These are phyloP conservation scores for Lasiodiplodia theobromae DNA, from an alignment of 2,329 filamentous ascomycete genomes.

Conservation along the genomic window DNA sequence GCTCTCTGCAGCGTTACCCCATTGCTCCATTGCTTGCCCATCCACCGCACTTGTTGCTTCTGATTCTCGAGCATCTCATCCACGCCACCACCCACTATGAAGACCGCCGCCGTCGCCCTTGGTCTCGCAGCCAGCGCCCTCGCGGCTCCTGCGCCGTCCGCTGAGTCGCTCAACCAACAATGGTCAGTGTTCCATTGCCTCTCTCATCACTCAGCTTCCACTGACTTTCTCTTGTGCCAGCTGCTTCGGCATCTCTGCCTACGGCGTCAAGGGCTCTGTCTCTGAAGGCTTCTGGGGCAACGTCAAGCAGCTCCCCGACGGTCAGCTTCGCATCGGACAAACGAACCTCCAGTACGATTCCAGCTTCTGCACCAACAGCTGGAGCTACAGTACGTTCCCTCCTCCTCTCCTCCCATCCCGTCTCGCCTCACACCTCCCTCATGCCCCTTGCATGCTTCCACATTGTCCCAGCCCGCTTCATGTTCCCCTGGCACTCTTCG, in stretches of 20 bases:
- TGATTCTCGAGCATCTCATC: neutral
- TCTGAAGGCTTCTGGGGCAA: slow-evolving; percentile 1
- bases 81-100: slow-evolving; percentile 14
- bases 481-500: too few relatives aligned
- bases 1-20: slow-evolving; percentile 3
- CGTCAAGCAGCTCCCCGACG: slow-evolving; percentile 13
- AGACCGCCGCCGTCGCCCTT: slow-evolving; percentile 6
- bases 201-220: neutral
- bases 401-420: neutral
- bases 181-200: neutral
- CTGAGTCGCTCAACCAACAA: too few relatives aligned
- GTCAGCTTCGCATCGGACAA: slow-evolving; percentile 25
- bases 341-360: neutral
- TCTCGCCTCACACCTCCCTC: neutral
- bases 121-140: slow-evolving; percentile 6
- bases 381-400: neutral
- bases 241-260: slow-evolving; percentile 5
- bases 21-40: slow-evolving; percentile 25
- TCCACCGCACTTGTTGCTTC: slow-evolving; percentile 14
- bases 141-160: neutral
- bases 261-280: neutral
- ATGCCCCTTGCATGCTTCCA: neutral
- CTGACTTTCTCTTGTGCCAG: neutral
- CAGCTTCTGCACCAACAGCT: neutral
- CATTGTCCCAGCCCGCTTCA: too few relatives aligned